Evolutionary conservation across 2,329 filamentous ascomycete species (phyloP).

Genomic region (Akanthomyces lecanii): DNA sequence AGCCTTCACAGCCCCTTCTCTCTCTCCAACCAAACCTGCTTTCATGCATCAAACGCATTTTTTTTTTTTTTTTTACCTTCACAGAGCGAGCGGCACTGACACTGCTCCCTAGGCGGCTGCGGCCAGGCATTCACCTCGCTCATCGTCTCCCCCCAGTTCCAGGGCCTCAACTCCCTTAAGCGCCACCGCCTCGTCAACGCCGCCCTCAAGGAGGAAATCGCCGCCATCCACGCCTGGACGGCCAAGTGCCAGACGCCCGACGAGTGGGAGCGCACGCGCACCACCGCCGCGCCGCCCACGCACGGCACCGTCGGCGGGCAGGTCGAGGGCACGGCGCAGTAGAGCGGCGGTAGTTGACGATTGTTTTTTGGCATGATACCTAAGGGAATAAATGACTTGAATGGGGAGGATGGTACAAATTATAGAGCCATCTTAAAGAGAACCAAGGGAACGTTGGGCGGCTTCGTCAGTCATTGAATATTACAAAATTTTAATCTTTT

Average conservation of each 20-base stretch:
- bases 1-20: no score
- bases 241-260: constrained; percentile 89
- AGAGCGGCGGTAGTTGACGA: neutral
- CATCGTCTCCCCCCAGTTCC: constrained; percentile 63
- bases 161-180: constrained; percentile 71
- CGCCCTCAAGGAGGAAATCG: constrained; percentile 80
- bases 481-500: constrained; percentile 7
- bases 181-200: constrained; percentile 83
- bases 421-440: neutral
- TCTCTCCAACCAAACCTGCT: no score
- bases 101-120: constrained; percentile 47
- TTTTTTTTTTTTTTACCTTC: no score
- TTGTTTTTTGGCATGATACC: neutral
- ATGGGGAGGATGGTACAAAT: neutral
- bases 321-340: constrained; percentile 32
- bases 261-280: constrained; percentile 71
- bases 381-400: neutral
- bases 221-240: constrained; percentile 89
- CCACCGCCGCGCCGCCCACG: constrained; percentile 35
- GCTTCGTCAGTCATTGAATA: neutral
- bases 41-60: no score
- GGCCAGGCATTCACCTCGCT: constrained; percentile 58
- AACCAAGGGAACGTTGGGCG: neutral
- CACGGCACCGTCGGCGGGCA: constrained; percentile 42
- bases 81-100: neutral